A percentile compares a stretch with the other conserved stretches of the same genome.
Conservation (phyloP, 192 early-diverging fungal species). For the Coemansia sp. region DNA sequence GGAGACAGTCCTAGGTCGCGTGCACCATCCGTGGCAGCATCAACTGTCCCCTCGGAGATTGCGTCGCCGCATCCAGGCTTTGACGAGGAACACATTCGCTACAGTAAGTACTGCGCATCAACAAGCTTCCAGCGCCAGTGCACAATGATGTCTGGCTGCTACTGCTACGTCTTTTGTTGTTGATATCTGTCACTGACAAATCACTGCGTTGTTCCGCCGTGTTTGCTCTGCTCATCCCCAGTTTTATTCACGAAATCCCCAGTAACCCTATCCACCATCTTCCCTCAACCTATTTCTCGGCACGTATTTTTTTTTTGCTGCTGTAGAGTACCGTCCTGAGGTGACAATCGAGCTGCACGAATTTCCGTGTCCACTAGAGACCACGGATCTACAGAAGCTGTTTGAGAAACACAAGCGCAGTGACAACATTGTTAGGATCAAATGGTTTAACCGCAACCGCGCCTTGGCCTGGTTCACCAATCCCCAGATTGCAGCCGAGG, state of each 20-base stretch:
- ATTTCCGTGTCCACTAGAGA: conserved; percentile 51
- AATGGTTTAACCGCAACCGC: conserved; percentile 57
- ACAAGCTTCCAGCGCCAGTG: background rate
- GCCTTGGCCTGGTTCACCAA: conserved; percentile 55
- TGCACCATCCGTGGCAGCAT: conserved; percentile 13
- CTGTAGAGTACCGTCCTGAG: conserved; percentile 52
- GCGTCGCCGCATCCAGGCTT: conserved; percentile 46
- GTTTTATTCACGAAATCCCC: background rate
- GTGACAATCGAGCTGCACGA: conserved; percentile 56
- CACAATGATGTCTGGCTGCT: background rate
- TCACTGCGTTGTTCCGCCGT: background rate
- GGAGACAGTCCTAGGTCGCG: conserved; percentile 14
- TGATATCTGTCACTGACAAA: background rate
- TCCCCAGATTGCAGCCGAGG: conserved; percentile 39
- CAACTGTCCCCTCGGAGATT: conserved; percentile 27
- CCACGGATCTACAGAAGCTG: conserved; percentile 48
- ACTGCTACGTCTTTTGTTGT: conserved; percentile 1
- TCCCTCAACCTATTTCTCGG: background rate
- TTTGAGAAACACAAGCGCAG: conserved; percentile 46
- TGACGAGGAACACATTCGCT: conserved; percentile 55
- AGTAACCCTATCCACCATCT: background rate
- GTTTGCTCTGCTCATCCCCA: background rate
- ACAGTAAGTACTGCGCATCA: conserved; percentile 37
- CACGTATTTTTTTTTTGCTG: background rate
- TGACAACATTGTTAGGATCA: conserved; percentile 57